These are phyloP conservation scores for Boehmeria nivea DNA, from an alignment of 306 rosid species.

Conservation along the genomic window DNA sequence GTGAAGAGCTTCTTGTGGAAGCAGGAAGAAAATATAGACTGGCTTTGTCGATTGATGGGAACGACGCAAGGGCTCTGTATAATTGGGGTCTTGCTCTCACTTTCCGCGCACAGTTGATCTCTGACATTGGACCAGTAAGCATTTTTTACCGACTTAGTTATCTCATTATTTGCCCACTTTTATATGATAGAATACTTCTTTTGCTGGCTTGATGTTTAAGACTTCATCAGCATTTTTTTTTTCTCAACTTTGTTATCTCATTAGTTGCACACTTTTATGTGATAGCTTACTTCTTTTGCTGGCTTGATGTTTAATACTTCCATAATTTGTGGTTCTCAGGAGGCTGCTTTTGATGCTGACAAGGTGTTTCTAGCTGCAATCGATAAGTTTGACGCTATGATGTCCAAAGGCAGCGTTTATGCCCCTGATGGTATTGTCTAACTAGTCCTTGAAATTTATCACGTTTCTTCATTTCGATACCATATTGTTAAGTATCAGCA, in stretches of 20 bases:
- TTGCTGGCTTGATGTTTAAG: no score
- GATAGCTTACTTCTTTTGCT: slow-evolving; percentile 1
- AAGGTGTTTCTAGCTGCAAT: slow-evolving; percentile 92
- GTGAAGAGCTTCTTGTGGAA: slow-evolving; percentile 80
- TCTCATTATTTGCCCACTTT: no score
- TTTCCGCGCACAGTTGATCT: slow-evolving; percentile 85
- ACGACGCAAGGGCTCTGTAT: slow-evolving; percentile 76
- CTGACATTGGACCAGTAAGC: slow-evolving; percentile 92
- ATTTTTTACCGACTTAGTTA: not conserved
- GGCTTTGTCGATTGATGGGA: slow-evolving; percentile 83
- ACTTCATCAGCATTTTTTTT: no score
- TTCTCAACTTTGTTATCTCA: slow-evolving; percentile 12
- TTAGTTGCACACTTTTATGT: not conserved
- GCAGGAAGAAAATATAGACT: slow-evolving; percentile 92
- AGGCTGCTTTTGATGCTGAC: slow-evolving; percentile 87
- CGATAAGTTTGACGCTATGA: slow-evolving; percentile 90
- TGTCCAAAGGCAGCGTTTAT: slow-evolving; percentile 74
- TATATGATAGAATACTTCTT: no score
- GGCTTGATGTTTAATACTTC: slow-evolving; percentile 13
- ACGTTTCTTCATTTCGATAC: not conserved
- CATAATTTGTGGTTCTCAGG: no score
- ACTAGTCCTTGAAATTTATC: slow-evolving; percentile 2
- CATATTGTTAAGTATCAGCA: not conserved
- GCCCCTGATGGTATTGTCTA: slow-evolving; percentile 76
- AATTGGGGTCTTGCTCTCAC: slow-evolving; percentile 99